Conservation (phyloP, 306 rosid genomes). For the Adenanthera pavonina region DNA sequence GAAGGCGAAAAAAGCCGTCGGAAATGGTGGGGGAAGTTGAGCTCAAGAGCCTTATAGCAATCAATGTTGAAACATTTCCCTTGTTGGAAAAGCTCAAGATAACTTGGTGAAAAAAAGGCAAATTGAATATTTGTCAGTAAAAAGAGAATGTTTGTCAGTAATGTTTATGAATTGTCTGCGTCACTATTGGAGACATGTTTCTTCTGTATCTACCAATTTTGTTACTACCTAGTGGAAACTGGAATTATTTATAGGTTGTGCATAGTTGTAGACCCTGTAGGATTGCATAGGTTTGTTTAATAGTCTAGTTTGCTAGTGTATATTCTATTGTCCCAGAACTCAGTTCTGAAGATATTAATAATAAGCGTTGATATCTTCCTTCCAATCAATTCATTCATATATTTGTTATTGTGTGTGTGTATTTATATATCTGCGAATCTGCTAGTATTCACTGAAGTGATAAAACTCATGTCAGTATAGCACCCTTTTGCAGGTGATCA, state of each 20-base stretch:
- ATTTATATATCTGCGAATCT: neutral
- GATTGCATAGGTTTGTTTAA: slow-evolving; percentile 42
- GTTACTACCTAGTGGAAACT: slow-evolving; percentile 41
- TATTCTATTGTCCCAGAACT: slow-evolving; percentile 43
- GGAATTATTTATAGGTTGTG: slow-evolving; percentile 57
- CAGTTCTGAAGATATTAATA: slow-evolving; percentile 42
- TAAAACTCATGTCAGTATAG: neutral
- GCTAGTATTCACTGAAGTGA: neutral
- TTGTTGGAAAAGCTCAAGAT: slow-evolving; percentile 39
- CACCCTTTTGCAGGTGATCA: neutral
- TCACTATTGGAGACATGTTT: slow-evolving; percentile 38
- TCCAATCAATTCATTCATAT: neutral
- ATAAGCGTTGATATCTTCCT: slow-evolving; percentile 49
- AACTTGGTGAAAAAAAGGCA: slow-evolving; percentile 22
- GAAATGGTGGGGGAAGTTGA: slow-evolving; percentile 85
- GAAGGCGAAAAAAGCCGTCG: slow-evolving; percentile 68
- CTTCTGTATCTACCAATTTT: slow-evolving; percentile 56
- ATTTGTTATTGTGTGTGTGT: neutral
- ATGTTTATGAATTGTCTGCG: slow-evolving; percentile 32
- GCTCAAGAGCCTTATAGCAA: slow-evolving; percentile 42
- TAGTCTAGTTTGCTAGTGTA: slow-evolving; percentile 55
- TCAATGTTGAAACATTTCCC: slow-evolving; percentile 30
- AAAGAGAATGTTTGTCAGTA: slow-evolving; percentile 25
- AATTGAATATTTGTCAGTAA: too few species aligned
- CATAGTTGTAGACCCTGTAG: slow-evolving; percentile 58